Base-by-base conservation (phyloP, 805 yeast genomes). In the Teunomyces barrocoloradensis region DNA sequence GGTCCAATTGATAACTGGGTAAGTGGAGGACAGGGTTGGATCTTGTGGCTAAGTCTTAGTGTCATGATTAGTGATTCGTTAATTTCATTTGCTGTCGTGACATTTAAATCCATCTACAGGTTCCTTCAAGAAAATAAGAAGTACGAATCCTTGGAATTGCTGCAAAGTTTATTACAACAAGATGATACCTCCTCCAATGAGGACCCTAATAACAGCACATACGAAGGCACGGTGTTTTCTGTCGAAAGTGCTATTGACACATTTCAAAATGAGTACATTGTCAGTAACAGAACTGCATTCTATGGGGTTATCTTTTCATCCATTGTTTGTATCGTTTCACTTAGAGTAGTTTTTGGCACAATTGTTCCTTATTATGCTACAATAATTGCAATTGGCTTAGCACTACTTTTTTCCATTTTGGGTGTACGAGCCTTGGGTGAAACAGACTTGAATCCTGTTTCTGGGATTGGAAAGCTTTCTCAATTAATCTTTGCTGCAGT, bases 361-460 rank as follows among this genome's bases (percentile, higher is more conserved):
- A 68, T 81, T 2, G 79, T 89, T 2, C 97, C 97, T 0, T 54
- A 85, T 6, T 84, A 85, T 57, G 81, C 95, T 0, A 74, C 86
- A 32, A 57, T 81, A 0, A 67, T 80, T 0, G 94, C 97, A 0
- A 78, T 92, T 4, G 52, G 84, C 0, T 57, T 94, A 18, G 96
- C 98, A 0, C 69, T 92, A 20, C 69, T 90, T 49, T 75, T 92
- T 38, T 88, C 97, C 0, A 77, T 92, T 1, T 71, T 92, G 4
- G 98, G 96, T 1, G 96, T 94, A 0, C 75, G 98, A 40, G 97
- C 99, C 0, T 71, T 92, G 5, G 99, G 99, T 4, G 98, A 94
- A 64, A 94, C 99, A 0, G 99, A 92, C 66, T 75, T 92, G 53
- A 92, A 92, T 60, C 99, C 99, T 0, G 99, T 92, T 1, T 85